Evolutionary conservation across 169 alveolate genomes (phyloP).

Genomic region (Plasmodium vivax): DNA sequence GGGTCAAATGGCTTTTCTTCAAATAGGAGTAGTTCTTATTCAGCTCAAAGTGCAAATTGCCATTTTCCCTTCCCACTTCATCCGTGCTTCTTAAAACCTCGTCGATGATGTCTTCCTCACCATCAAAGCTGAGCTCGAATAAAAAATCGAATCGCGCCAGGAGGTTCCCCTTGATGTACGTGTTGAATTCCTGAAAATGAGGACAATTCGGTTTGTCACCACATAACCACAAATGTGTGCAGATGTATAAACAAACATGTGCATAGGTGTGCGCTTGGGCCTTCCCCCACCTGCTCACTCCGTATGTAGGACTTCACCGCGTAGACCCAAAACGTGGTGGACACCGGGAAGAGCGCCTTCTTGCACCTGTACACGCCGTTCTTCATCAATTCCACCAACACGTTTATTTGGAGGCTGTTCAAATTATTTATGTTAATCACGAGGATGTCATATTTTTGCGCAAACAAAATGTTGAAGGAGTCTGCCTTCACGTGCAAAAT

Average conservation of each 20-base stretch:
- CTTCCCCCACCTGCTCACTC: constrained; percentile 9
- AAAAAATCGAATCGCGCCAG: constrained; percentile 67
- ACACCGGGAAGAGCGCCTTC: constrained; percentile 25
- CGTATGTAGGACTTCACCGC: constrained; percentile 46
- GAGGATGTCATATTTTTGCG: constrained; percentile 64
- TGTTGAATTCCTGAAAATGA: constrained; percentile 46
- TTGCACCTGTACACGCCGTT: constrained; percentile 58
- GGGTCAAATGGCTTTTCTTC: constrained; percentile 22
- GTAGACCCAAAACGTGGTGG: constrained; percentile 68
- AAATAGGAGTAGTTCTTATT: constrained; percentile 52
- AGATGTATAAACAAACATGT: background rate
- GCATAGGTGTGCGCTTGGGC: background rate
- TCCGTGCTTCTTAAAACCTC: constrained; percentile 32
- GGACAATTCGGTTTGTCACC: background rate
- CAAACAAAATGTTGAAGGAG: constrained; percentile 25
- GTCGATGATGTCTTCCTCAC: constrained; percentile 50
- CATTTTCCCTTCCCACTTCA: constrained; percentile 10
- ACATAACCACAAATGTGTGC: background rate
- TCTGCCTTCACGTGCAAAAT: constrained; percentile 33
- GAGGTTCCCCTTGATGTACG: constrained; percentile 29
- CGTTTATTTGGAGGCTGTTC: constrained; percentile 37
- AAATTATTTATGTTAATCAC: constrained; percentile 65
- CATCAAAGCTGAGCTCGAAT: constrained; percentile 57
- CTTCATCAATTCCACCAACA: constrained; percentile 48
- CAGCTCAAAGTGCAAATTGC: constrained; percentile 25